Evolutionary conservation across 1,284 basidiomycete genomes (phyloP).

Genomic region (Trametes sp.): DNA sequence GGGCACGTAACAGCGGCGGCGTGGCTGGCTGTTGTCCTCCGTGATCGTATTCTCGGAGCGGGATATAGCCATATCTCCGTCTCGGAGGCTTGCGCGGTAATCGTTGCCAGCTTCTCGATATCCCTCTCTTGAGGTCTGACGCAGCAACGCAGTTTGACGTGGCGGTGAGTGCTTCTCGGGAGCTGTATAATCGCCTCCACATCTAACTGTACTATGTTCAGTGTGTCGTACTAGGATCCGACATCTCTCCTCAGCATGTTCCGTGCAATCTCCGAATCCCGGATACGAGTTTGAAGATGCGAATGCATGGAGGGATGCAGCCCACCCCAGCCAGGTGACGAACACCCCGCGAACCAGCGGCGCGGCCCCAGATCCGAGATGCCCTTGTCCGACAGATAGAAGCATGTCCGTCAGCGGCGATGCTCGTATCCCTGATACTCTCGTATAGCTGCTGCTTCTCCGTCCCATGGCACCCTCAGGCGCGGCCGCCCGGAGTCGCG

Average conservation of each 20-base stretch:
- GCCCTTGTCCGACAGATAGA: conserved; percentile 11
- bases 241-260: neutral
- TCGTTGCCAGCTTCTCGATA: neutral
- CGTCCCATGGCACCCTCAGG: conserved; percentile 4
- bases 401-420: conserved; percentile 3
- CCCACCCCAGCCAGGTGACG: neutral
- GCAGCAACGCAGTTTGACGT: conserved; percentile 3
- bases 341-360: neutral
- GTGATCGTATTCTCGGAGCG: neutral
- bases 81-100: too few species aligned
- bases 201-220: neutral
- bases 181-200: neutral
- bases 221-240: neutral
- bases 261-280: neutral
- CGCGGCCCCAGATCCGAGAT: conserved; percentile 8
- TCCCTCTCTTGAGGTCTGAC: neutral
- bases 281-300: neutral
- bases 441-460: neutral
- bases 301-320: neutral
- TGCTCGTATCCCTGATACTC: conserved; percentile 5
- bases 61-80: neutral
- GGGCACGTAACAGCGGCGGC: neutral
- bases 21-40: neutral
- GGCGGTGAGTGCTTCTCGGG: conserved; percentile 5
- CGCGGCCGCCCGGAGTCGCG: too few species aligned